phyloP scores from a whole-genome alignment of 768 basidiomycete genomes.

The Naganishia randhawae region DNA sequence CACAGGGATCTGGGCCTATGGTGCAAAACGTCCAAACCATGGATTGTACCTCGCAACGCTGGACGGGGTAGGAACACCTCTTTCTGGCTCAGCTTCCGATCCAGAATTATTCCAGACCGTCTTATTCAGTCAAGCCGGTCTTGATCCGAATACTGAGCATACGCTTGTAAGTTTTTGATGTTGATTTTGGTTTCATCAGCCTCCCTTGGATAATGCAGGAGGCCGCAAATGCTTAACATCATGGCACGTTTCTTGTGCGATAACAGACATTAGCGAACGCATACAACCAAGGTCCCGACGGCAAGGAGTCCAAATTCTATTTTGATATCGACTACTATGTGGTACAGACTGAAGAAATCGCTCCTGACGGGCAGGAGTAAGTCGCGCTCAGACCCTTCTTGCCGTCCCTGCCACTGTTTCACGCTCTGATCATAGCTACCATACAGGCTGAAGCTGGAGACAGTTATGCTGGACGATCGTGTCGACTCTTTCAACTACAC shows the following conservation, averaged over 20 bases:
- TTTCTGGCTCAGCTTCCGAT: neutral
- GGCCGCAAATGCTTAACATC: neutral
- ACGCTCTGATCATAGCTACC: neutral
- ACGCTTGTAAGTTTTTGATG: slow-evolving; percentile 2
- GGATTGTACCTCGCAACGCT: slow-evolving; percentile 13
- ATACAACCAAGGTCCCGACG: neutral
- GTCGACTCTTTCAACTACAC: neutral
- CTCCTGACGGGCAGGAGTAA: neutral
- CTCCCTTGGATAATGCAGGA: neutral
- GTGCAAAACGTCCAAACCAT: slow-evolving; percentile 12
- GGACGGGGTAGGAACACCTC: neutral
- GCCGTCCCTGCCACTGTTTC: neutral
- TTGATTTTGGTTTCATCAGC: neutral
- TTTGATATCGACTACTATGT: slow-evolving; percentile 21
- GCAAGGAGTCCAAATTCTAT: neutral
- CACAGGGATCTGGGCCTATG: slow-evolving; percentile 23
- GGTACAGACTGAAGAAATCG: neutral
- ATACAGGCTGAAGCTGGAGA: neutral
- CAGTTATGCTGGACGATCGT: neutral
- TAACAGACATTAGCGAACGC: slow-evolving; percentile 3
- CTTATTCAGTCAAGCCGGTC: slow-evolving; percentile 3
- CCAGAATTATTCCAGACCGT: neutral
- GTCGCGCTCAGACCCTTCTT: neutral
- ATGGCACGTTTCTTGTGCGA: too few relatives aligned
- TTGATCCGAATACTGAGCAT: slow-evolving; percentile 22